These are phyloP conservation scores for Auriscalpium vulgare DNA, from an alignment of 768 basidiomycete genomes.

Conservation along the genomic window DNA sequence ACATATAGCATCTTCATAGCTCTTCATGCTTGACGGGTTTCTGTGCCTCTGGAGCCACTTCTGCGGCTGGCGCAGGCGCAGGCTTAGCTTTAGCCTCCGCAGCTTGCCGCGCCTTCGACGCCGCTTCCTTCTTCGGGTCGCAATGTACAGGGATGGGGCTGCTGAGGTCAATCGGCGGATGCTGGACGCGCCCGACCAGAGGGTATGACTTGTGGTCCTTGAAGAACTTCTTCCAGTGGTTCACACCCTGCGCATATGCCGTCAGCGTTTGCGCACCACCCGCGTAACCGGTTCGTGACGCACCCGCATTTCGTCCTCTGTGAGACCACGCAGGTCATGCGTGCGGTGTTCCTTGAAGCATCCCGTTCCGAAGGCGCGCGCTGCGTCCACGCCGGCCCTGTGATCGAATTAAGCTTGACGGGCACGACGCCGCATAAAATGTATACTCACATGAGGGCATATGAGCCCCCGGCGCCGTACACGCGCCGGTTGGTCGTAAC, in stretches of 20 bases:
- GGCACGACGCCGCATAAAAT: conserved; percentile 15
- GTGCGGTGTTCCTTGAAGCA: conserved; percentile 89
- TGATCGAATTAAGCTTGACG: conserved; percentile 19
- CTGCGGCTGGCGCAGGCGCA: neutral
- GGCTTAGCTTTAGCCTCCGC: neutral
- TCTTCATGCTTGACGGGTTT: conserved; percentile 6
- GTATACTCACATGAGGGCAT: conserved; percentile 54
- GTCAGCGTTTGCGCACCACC: neutral
- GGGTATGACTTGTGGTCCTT: conserved; percentile 69
- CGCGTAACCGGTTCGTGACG: conserved; percentile 17
- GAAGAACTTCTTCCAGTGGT: conserved; percentile 91
- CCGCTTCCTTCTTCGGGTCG: conserved; percentile 46
- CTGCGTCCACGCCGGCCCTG: conserved; percentile 83
- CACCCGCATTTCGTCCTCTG: conserved; percentile 63
- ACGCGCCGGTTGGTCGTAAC: conserved; percentile 67
- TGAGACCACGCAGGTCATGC: conserved; percentile 82
- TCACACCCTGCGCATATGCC: conserved; percentile 46
- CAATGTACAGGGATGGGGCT: conserved; percentile 73
- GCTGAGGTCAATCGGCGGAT: conserved; percentile 67
- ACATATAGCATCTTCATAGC: conserved; percentile 4
- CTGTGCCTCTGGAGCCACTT: neutral
- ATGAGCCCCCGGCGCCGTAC: conserved; percentile 87
- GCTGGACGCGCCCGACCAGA: conserved; percentile 70
- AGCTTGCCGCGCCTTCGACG: conserved; percentile 16
- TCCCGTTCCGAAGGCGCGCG: conserved; percentile 86